Evolutionary conservation across 257 asterid genomes (phyloP).

Genomic region (Leptodermis oblonga): DNA sequence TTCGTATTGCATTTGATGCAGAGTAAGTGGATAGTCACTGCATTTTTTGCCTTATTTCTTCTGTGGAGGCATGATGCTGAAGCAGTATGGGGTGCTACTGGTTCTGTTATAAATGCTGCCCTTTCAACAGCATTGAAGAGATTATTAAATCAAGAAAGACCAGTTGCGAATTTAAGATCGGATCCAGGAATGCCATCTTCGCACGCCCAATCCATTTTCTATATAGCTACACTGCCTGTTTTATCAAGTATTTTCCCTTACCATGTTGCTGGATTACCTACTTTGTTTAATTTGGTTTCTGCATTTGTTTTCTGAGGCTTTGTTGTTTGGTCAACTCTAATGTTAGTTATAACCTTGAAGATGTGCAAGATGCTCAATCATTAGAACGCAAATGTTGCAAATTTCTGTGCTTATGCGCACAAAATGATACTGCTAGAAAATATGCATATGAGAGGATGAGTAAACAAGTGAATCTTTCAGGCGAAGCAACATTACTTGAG

Average conservation of each 20-base stretch:
- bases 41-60: slow-evolving; percentile 28
- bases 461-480: neutral
- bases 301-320: neutral
- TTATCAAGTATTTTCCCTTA: slow-evolving; percentile 42
- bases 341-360: no score
- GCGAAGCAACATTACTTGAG: neutral
- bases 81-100: slow-evolving; percentile 63
- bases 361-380: neutral
- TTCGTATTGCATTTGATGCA: slow-evolving; percentile 27
- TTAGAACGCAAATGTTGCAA: neutral
- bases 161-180: slow-evolving; percentile 51
- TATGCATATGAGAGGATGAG: neutral
- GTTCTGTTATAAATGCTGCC: slow-evolving; percentile 46
- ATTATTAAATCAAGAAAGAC: slow-evolving; percentile 69
- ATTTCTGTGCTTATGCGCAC: neutral
- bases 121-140: slow-evolving; percentile 49
- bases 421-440: neutral
- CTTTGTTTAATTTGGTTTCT: neutral
- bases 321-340: neutral
- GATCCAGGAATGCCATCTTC: slow-evolving; percentile 98
- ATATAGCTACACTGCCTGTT: slow-evolving; percentile 32
- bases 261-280: neutral
- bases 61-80: slow-evolving; percentile 73
- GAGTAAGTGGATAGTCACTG: slow-evolving; percentile 73
- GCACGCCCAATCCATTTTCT: slow-evolving; percentile 71